Conservation (phyloP, 306 rosid species). For the Fagus crenata region DNA sequence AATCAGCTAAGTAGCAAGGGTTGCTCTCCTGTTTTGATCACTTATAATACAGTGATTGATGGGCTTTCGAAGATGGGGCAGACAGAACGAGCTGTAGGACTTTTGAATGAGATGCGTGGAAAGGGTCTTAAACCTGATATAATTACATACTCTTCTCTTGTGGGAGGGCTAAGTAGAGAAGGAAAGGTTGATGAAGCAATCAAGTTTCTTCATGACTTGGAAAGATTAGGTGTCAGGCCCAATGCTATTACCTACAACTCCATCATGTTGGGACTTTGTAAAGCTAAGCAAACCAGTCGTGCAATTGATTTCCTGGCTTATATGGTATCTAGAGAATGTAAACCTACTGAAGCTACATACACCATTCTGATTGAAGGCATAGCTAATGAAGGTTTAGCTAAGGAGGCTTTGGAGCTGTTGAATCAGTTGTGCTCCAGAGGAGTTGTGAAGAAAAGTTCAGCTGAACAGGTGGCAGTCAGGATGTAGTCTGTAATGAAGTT, state of each 20-base stretch:
- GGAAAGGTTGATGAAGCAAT: conserved; percentile 71
- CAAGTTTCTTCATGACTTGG: conserved; percentile 59
- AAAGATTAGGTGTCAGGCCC: conserved; percentile 57
- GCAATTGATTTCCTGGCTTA: conserved; percentile 80
- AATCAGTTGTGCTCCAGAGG: conserved; percentile 70
- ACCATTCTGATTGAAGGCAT: conserved; percentile 89
- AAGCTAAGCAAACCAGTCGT: conserved; percentile 60
- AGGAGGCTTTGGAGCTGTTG: conserved; percentile 76
- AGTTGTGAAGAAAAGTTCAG: conserved; percentile 76
- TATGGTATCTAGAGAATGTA: conserved; percentile 76
- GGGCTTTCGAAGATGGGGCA: conserved; percentile 84
- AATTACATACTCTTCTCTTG: conserved; percentile 77
- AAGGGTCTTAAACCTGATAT: conserved; percentile 81
- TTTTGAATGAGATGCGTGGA: conserved; percentile 72
- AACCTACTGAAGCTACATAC: conserved; percentile 85
- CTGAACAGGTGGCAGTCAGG: conserved; percentile 61
- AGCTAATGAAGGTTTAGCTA: conserved; percentile 81
- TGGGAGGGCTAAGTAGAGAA: conserved; percentile 80
- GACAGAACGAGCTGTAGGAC: conserved; percentile 63
- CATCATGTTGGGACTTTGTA: conserved; percentile 83
- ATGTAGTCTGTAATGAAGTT: conserved; percentile 38
- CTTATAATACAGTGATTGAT: conserved; percentile 84
- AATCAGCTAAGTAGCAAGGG: conserved; percentile 79
- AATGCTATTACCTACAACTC: conserved; percentile 68
- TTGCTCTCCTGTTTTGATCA: conserved; percentile 83